Evolutionary conservation across 805 yeast species (phyloP), one percentile per base, ranked within the genome.

Genomic region (Wickerhamomyces rabaulensis): DNA sequence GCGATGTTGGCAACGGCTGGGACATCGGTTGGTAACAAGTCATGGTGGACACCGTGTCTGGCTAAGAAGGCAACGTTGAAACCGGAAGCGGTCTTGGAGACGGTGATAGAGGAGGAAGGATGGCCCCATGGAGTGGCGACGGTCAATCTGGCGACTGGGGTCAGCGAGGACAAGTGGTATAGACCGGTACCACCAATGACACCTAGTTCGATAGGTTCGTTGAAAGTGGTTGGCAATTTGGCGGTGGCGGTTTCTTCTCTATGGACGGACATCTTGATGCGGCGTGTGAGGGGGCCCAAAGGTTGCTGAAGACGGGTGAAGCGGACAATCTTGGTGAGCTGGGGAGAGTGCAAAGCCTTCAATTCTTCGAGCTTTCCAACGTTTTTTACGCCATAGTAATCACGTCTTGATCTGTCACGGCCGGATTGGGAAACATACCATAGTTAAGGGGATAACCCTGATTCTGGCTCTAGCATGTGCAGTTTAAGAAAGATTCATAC

Each of bases 131-230:
- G 99, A 4, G 99, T 94, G 17, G 85, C 77, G 48, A 90, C 68
- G 15, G 88, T 80, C 38, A 94, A 69, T 55, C 84, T 73, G 15
- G 97, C 96, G 40, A 92, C 95, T 4, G 96, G 95, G 41, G 82
- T 77, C 46, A 94, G 73, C 47, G 87, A 81, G 37, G 84, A 87
- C 47, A 94, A 73, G 48, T 87, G 86, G 72, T 94, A 94, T 26
- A 94, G 76, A n/a, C 99, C 99, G 5, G 99, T 94, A 37, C 99
- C 99, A 37, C 99, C 99, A 64, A 94, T 94, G 55, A 94, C 80
- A 31, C 96, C 98, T 39, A 94, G 74, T 36, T 79, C 75, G 22
- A 94, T 87, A 29, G 87, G 83, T 57, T 81, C 86, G 46, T 67
- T 62, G 68, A 77, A 83, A 27, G 69, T 67, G 48, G 75, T 73